phyloP scores from a whole-genome alignment of 192 early-diverging fungal genomes.

The Linnemannia elongata region DNA sequence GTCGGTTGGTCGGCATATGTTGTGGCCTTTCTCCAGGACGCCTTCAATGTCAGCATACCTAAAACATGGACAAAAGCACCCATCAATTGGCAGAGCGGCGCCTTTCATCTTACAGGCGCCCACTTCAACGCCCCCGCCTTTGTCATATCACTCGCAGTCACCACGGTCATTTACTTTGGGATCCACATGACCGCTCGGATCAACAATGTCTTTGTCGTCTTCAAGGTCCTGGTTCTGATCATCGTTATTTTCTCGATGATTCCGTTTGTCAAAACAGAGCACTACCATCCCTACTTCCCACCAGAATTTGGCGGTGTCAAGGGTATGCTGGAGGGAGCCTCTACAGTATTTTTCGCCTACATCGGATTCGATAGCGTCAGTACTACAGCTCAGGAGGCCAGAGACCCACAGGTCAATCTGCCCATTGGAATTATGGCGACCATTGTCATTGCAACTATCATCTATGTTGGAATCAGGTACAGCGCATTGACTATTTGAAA shows the following conservation, averaged over 20 bases:
- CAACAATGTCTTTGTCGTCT: slow-evolving; percentile 77
- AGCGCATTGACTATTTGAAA: not conserved
- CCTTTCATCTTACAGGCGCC: slow-evolving; percentile 44
- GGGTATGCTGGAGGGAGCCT: slow-evolving; percentile 82
- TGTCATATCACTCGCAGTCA: slow-evolving; percentile 74
- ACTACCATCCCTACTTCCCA: slow-evolving; percentile 89
- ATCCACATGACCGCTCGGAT: slow-evolving; percentile 81
- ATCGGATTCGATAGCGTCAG: slow-evolving; percentile 93
- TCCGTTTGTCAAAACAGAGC: slow-evolving; percentile 74
- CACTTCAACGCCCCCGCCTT: slow-evolving; percentile 86
- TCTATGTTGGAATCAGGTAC: slow-evolving; percentile 79
- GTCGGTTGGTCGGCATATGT: slow-evolving; percentile 89
- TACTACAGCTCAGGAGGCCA: slow-evolving; percentile 87
- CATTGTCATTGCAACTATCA: slow-evolving; percentile 77
- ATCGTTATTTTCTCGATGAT: slow-evolving; percentile 85
- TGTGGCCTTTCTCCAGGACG: slow-evolving; percentile 75
- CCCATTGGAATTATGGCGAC: slow-evolving; percentile 92
- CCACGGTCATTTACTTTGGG: slow-evolving; percentile 76
- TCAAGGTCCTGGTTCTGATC: slow-evolving; percentile 83
- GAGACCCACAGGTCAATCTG: slow-evolving; percentile 83
- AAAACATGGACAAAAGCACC: slow-evolving; percentile 75
- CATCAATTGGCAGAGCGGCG: slow-evolving; percentile 62
- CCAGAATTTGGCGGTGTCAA: slow-evolving; percentile 67
- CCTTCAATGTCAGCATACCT: slow-evolving; percentile 68
- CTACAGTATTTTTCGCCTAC: slow-evolving; percentile 84